phyloP scores from a whole-genome alignment of 2,329 filamentous ascomycete species.

The Leptosphaerulina australis region DNA sequence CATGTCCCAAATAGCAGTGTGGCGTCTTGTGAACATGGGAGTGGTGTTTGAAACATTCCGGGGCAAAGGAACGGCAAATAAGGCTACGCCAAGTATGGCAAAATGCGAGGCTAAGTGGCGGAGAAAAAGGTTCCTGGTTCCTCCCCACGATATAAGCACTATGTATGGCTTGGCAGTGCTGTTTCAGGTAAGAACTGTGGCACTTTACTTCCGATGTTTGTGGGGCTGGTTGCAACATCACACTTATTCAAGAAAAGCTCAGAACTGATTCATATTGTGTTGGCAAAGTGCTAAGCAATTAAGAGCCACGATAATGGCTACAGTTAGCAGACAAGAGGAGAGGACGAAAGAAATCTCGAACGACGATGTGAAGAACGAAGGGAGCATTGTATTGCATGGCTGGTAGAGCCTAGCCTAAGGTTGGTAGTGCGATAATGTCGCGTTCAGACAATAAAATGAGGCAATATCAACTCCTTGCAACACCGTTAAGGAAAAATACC shows the following conservation, averaged over 20 bases:
- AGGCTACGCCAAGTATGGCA: conserved; percentile 17
- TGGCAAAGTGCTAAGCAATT: neutral
- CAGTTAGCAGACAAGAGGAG: neutral
- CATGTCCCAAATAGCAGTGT: conserved; percentile 6
- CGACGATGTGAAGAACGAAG: no score
- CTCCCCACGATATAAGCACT: conserved; percentile 27
- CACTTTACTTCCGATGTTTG: neutral
- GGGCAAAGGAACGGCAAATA: neutral
- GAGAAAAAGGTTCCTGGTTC: conserved; percentile 22
- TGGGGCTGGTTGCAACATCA: conserved; percentile 5
- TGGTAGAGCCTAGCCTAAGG: neutral
- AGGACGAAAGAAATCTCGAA: neutral
- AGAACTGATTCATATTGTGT: neutral
- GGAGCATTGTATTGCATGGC: neutral
- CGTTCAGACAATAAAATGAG: neutral
- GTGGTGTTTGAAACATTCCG: conserved; percentile 1
- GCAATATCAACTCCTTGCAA: neutral
- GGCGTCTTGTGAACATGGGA: neutral
- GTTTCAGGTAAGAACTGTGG: conserved; percentile 13
- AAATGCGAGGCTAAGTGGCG: conserved; percentile 35
- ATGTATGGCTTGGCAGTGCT: conserved; percentile 25
- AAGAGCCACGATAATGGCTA: neutral
- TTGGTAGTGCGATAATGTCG: neutral
- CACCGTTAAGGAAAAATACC: neutral
- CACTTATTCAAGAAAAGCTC: neutral